Evolutionary conservation across 2,329 filamentous ascomycete genomes (phyloP).

Genomic region (Beauveria pseudobassiana): DNA sequence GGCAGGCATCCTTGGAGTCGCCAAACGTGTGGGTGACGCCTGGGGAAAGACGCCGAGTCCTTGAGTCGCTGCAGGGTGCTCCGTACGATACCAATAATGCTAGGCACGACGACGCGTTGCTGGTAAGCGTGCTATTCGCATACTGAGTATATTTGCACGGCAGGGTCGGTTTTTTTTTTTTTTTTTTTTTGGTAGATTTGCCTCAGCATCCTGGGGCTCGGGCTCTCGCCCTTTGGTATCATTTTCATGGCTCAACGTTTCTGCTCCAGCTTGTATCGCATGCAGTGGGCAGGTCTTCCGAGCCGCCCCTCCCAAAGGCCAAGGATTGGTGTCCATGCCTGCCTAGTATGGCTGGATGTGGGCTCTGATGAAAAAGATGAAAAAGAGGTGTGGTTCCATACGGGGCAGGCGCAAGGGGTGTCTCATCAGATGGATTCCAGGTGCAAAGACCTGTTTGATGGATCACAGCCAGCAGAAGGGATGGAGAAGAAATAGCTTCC

Average conservation of each 20-base stretch:
- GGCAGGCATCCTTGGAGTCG: not conserved
- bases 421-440: constrained; percentile 28
- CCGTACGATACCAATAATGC: not conserved
- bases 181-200: not conserved
- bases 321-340: constrained; percentile 16
- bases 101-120: not conserved
- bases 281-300: constrained; percentile 8
- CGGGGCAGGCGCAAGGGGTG: constrained; percentile 24
- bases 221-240: not conserved
- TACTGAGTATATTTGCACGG: not conserved
- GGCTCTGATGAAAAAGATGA: constrained; percentile 16
- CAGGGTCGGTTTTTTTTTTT: not conserved
- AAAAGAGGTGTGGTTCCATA: constrained; percentile 18
- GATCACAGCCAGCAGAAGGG: constrained; percentile 7
- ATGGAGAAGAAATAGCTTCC: constrained; percentile 11
- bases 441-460: constrained; percentile 9
- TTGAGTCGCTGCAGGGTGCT: constrained; percentile 11
- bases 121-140: not conserved
- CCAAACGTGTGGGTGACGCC: constrained; percentile 26
- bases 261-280: constrained; percentile 10
- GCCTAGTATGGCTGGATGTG: constrained; percentile 15
- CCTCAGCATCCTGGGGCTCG: not conserved
- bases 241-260: not conserved
- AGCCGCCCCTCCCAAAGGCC: constrained; percentile 1
- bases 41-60: constrained; percentile 13